A percentile compares a stretch with the other conserved stretches of the same genome.
These are phyloP conservation scores for Russula sp. DNA, from an alignment of 768 basidiomycete species.

Conservation along the genomic window DNA sequence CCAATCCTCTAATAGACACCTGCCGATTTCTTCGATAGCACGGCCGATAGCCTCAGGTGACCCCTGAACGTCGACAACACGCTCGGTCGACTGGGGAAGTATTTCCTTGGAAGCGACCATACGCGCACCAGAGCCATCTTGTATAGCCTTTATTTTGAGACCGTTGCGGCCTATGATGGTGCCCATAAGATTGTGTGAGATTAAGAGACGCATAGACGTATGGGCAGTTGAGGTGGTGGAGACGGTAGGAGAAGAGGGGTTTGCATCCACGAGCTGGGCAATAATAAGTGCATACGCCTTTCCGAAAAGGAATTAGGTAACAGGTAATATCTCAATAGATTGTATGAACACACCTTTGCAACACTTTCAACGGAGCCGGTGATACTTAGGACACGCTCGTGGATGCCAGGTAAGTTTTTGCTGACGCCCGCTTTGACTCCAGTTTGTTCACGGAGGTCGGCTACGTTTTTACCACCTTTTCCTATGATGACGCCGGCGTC, in stretches of 20 bases:
- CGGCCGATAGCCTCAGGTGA: conserved; percentile 86
- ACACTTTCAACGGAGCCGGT: conserved; percentile 89
- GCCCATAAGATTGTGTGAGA: conserved; percentile 99
- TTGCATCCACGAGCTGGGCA: conserved; percentile 79
- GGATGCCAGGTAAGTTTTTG: conserved; percentile 96
- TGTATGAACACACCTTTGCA: conserved; percentile 58
- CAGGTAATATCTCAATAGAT: conserved; percentile 13
- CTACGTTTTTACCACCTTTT: conserved; percentile 95
- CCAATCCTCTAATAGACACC: conserved; percentile 95
- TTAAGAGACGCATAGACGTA: conserved; percentile 92
- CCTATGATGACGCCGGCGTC: conserved; percentile 98
- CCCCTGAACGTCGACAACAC: conserved; percentile 97
- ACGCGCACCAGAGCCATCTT: conserved; percentile 90
- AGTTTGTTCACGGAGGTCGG: conserved; percentile 90
- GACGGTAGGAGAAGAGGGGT: conserved; percentile 67
- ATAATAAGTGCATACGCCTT: conserved; percentile 96
- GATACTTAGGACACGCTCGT: conserved; percentile 95
- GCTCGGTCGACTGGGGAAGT: conserved; percentile 98
- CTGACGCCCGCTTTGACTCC: conserved; percentile 98
- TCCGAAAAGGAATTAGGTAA: conserved; percentile 9
- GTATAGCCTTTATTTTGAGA: conserved; percentile 98
- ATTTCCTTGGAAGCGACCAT: conserved; percentile 99
- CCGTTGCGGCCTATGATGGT: conserved; percentile 95
- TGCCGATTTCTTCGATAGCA: conserved; percentile 93
- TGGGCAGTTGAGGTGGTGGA: conserved; percentile 54